phyloP scores from a whole-genome alignment of 305 asterid species.

The Salvia sclarea region DNA sequence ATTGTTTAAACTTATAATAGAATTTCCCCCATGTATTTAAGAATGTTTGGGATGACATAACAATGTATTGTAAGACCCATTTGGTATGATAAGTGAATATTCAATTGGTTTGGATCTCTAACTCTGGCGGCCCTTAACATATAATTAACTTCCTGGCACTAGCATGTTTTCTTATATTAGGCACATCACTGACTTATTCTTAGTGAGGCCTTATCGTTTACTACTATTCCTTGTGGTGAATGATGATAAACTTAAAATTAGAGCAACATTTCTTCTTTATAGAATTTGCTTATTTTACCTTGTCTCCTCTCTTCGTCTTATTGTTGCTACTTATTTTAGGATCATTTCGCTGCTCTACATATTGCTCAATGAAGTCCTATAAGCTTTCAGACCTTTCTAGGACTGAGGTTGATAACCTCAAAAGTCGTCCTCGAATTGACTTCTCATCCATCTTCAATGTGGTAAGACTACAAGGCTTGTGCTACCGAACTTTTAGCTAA shows the following conservation, averaged over 20 bases:
- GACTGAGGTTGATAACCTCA: slow-evolving; percentile 80
- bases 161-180: neutral
- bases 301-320: slow-evolving; percentile 12
- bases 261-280: neutral
- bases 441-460: slow-evolving; percentile 74
- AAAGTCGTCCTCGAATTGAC: slow-evolving; percentile 90
- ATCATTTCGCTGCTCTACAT: slow-evolving; percentile 43
- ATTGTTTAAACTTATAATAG: neutral
- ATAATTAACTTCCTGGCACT: neutral
- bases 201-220: neutral
- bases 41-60: neutral
- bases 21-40: slow-evolving; percentile 1
- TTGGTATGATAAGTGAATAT: neutral
- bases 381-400: slow-evolving; percentile 77
- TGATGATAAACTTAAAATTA: neutral
- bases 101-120: neutral
- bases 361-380: slow-evolving; percentile 82
- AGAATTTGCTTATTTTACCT: neutral
- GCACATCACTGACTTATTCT: neutral
- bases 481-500: slow-evolving; percentile 2
- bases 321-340: slow-evolving; percentile 44
- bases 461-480: slow-evolving; percentile 52
- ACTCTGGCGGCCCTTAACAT: neutral
- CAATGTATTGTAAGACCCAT: neutral
- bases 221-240: neutral